Evolutionary conservation across 768 basidiomycete genomes (phyloP).

Genomic region (Clavulina sp.): DNA sequence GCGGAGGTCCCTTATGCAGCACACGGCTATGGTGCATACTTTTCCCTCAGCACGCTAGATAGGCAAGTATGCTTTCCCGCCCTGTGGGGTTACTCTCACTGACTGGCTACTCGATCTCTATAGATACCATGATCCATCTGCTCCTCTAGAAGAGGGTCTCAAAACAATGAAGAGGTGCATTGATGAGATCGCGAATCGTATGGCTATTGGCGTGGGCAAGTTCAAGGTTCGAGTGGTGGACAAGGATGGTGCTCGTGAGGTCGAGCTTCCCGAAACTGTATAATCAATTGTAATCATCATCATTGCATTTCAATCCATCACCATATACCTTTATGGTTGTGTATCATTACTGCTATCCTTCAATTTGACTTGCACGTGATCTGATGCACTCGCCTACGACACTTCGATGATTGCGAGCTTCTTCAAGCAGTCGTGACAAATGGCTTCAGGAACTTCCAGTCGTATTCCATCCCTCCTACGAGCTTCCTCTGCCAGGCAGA

Average conservation of each 20-base stretch:
- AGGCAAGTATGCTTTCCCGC: constrained; percentile 30
- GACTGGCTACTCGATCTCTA: neutral
- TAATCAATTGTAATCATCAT: too few relatives aligned
- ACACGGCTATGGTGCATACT: constrained; percentile 90
- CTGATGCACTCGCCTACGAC: too few relatives aligned
- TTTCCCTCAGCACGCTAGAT: constrained; percentile 81
- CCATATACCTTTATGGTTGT: too few relatives aligned
- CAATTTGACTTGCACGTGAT: too few relatives aligned
- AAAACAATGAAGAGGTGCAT: constrained; percentile 74
- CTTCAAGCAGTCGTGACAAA: too few relatives aligned
- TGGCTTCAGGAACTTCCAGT: too few relatives aligned
- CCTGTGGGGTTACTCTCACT: neutral
- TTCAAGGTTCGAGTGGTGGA: constrained; percentile 88
- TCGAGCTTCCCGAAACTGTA: constrained; percentile 32
- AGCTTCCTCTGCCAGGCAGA: too few relatives aligned
- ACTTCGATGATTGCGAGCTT: too few relatives aligned
- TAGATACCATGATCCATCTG: constrained; percentile 85
- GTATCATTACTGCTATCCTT: too few relatives aligned
- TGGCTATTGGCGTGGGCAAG: constrained; percentile 59
- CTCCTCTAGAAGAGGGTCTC: constrained; percentile 68
- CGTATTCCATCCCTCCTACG: too few relatives aligned
- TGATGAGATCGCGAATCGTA: constrained; percentile 67
- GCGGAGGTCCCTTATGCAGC: constrained; percentile 81
- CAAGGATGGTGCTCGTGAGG: constrained; percentile 71
- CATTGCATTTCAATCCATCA: too few relatives aligned